Percentiles rank a stretch among this genome's conserved stretches.
Evolutionary conservation across 2,329 filamentous ascomycete species (phyloP).

Genomic region (Macrophomina pseudophaseolina): DNA sequence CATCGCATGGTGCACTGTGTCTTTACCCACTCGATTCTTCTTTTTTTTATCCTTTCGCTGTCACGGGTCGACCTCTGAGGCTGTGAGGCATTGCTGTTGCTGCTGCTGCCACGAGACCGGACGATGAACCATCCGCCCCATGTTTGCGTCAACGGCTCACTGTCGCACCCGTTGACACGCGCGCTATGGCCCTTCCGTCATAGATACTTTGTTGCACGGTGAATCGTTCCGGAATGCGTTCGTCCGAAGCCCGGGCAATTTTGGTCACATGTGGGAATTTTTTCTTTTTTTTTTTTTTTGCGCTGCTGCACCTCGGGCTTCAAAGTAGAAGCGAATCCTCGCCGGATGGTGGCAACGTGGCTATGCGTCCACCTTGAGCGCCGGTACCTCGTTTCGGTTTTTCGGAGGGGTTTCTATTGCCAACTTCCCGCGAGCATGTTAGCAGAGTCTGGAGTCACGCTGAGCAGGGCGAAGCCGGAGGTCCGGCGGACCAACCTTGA

Average conservation of each 20-base stretch:
- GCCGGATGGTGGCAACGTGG: no score
- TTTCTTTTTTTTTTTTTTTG: no score
- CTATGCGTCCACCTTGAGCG: no score
- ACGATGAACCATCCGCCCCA: no score
- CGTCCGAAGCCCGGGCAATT: no score
- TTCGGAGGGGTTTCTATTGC: no score
- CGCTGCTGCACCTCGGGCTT: no score
- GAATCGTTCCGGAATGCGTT: no score
- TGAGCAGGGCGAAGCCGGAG: not conserved
- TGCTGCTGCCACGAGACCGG: no score
- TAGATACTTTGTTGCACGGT: not conserved
- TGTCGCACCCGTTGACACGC: not conserved
- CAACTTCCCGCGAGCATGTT: not conserved
- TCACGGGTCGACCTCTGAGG: not conserved
- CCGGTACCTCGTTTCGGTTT: no score
- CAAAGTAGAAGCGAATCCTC: no score
- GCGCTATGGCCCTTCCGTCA: not conserved
- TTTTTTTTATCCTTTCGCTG: not conserved
- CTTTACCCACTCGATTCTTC: not conserved
- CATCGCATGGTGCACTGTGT: not conserved
- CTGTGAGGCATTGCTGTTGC: not conserved
- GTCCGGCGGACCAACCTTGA: not conserved
- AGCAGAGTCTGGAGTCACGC: not conserved
- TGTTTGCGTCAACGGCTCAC: not conserved
- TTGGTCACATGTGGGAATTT: no score